phyloP scores from a whole-genome alignment of 139 green algal species.

The Chlorella sp. region DNA sequence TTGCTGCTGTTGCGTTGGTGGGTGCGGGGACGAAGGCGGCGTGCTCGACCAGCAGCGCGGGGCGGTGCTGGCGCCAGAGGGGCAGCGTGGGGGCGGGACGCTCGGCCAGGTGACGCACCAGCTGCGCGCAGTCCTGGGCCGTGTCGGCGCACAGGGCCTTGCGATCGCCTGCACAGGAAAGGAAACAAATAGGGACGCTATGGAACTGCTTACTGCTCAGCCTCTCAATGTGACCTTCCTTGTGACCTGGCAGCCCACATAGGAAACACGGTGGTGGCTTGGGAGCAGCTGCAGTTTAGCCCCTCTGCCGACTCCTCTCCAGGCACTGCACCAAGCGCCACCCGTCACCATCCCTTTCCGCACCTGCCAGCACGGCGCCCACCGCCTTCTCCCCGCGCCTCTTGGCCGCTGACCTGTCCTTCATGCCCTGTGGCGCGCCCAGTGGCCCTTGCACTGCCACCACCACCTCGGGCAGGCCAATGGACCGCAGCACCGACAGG shows the following conservation, averaged over 20 bases:
- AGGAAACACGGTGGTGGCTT: too few species aligned
- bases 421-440: conserved; percentile 38
- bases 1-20: neutral
- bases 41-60: conserved; percentile 56
- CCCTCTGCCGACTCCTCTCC: too few species aligned
- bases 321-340: conserved; percentile 27
- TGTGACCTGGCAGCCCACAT: too few species aligned
- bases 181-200: too few species aligned
- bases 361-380: conserved; percentile 25
- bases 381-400: conserved; percentile 66
- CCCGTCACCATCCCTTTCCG: neutral
- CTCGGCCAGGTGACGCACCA: conserved; percentile 68
- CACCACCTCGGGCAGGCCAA: conserved; percentile 65
- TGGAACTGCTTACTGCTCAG: too few species aligned
- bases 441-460: conserved; percentile 29
- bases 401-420: conserved; percentile 64
- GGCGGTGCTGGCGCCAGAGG: conserved; percentile 68
- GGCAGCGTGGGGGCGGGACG: conserved; percentile 31
- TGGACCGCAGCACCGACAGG: conserved; percentile 56
- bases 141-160: conserved; percentile 48
- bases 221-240: too few species aligned
- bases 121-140: conserved; percentile 37
- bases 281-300: too few species aligned
- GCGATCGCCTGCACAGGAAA: conserved; percentile 44
- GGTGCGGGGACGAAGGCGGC: conserved; percentile 29